These are phyloP conservation scores for Eragrostis tef DNA, from an alignment of 202 grass and related monocot species.

Conservation along the genomic window DNA sequence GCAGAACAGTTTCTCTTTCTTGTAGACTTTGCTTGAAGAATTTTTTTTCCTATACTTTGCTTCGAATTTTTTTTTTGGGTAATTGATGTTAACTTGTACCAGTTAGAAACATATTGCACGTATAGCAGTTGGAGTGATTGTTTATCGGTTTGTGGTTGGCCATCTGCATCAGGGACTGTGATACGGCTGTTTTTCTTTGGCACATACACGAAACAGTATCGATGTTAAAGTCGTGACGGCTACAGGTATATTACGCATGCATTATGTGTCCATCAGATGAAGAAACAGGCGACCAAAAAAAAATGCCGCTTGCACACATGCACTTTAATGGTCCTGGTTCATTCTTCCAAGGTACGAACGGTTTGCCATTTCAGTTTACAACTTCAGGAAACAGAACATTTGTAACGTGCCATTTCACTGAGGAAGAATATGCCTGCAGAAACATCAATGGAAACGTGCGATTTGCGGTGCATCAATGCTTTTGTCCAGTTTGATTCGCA, in stretches of 20 bases:
- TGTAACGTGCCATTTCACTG: neutral
- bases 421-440: neutral
- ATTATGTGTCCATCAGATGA: neutral
- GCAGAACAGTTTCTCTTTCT: neutral
- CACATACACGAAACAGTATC: conserved; percentile 8
- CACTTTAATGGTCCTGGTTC: neutral
- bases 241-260: neutral
- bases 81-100: conserved; percentile 7
- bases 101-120: conserved; percentile 3
- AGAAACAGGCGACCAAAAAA: neutral
- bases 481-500: neutral
- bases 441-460: neutral
- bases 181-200: neutral
- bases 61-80: neutral
- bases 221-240: conserved; percentile 25
- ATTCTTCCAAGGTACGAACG: neutral
- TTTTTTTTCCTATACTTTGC: neutral
- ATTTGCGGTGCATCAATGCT: neutral
- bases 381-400: neutral
- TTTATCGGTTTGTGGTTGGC: conserved; percentile 54
- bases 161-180: conserved; percentile 40
- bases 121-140: conserved; percentile 32
- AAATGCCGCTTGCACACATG: neutral
- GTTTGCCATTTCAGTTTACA: neutral
- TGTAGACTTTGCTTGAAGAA: conserved; percentile 2